phyloP scores from a whole-genome alignment of 768 basidiomycete species.

The Clitopilus hobsonii region DNA sequence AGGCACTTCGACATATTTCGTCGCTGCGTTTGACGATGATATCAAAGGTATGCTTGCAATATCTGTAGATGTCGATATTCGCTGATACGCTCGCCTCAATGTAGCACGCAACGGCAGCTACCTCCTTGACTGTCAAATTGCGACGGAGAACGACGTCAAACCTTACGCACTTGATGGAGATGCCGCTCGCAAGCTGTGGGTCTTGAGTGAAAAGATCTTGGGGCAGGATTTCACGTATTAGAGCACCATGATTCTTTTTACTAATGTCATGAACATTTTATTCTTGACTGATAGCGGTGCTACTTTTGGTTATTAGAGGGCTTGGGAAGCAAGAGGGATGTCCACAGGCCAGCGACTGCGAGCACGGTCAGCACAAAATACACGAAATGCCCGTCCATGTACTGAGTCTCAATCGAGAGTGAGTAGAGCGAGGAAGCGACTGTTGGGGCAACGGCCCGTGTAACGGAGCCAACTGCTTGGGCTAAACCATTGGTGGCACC shows the following conservation, averaged over 20 bases:
- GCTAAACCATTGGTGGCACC: slow-evolving; percentile 55
- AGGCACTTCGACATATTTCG: neutral
- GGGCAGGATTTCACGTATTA: neutral
- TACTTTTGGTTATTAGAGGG: neutral
- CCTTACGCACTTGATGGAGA: neutral
- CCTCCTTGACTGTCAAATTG: neutral
- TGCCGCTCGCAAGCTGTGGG: neutral
- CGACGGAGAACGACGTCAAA: neutral
- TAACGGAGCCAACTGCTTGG: slow-evolving; percentile 38
- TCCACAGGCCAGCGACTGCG: neutral
- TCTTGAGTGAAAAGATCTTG: neutral
- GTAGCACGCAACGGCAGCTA: neutral
- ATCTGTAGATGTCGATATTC: neutral
- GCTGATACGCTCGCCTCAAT: neutral
- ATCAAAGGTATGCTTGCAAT: neutral
- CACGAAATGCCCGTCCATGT: slow-evolving; percentile 53
- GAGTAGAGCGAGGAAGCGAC: slow-evolving; percentile 63
- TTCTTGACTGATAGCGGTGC: no score
- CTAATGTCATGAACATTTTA: no score
- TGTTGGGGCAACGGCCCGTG: slow-evolving; percentile 51
- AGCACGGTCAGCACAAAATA: slow-evolving; percentile 34
- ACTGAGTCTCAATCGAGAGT: slow-evolving; percentile 48
- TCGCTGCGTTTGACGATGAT: neutral
- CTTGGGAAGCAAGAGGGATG: neutral
- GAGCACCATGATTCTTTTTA: neutral